These are phyloP conservation scores for Boletellus sp. DNA, from an alignment of 1,284 basidiomycete genomes.

Conservation along the genomic window DNA sequence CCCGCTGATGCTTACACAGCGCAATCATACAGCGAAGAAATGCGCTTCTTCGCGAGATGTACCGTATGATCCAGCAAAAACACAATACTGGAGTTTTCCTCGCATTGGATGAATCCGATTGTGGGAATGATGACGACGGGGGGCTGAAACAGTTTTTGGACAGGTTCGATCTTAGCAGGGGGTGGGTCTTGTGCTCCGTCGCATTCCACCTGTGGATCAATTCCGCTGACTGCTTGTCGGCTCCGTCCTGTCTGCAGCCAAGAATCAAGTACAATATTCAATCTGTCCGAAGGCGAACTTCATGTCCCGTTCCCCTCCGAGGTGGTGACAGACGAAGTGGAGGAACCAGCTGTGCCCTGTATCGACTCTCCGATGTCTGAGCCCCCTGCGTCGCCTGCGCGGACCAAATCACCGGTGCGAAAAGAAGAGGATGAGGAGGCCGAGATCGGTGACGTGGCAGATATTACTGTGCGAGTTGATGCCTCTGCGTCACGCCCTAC, in stretches of 20 bases:
- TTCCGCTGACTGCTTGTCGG: slow-evolving; percentile 1
- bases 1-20: slow-evolving; percentile 33
- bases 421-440: slow-evolving; percentile 25
- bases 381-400: slow-evolving; percentile 28
- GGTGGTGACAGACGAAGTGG: slow-evolving; percentile 7
- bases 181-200: slow-evolving; percentile 15
- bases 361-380: slow-evolving; percentile 34
- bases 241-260: slow-evolving; percentile 28
- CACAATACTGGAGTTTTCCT: slow-evolving; percentile 42
- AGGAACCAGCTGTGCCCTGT: slow-evolving; percentile 16
- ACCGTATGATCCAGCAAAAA: slow-evolving; percentile 53
- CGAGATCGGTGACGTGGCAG: slow-evolving; percentile 20
- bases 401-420: slow-evolving; percentile 20
- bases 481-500: slow-evolving; percentile 13
- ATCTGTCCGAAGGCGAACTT: slow-evolving; percentile 31
- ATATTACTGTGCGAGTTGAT: slow-evolving; percentile 10
- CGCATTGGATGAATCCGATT: slow-evolving; percentile 31
- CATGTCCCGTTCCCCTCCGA: slow-evolving; percentile 18
- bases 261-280: slow-evolving; percentile 37
- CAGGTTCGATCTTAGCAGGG: slow-evolving; percentile 51
- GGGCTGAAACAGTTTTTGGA: slow-evolving; percentile 49
- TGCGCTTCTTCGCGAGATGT: slow-evolving; percentile 66
- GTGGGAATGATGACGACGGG: slow-evolving; percentile 31
- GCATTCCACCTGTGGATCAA: not conserved
- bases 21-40: slow-evolving; percentile 58